Conservation (phyloP, 2,329 filamentous ascomycete genomes). For the Amylocarpus encephaloides region DNA sequence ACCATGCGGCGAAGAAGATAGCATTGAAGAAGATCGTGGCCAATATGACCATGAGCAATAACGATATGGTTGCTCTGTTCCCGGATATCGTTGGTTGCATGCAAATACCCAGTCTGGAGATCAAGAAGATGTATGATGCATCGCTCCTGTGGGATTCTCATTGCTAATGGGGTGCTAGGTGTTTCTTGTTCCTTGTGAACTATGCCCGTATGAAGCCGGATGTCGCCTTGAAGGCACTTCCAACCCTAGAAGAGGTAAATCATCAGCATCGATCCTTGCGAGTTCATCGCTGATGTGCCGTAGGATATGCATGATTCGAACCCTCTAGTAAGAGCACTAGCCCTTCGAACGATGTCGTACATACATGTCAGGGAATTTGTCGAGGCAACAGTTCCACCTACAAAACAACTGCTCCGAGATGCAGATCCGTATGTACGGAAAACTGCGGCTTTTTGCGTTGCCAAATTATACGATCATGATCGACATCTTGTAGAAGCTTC, state of each 20-base stretch:
- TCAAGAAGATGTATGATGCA: conserved; percentile 89
- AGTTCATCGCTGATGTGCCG: conserved; percentile 1
- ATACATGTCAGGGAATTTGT: conserved; percentile 96
- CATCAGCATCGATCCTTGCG: neutral
- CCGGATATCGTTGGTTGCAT: conserved; percentile 94
- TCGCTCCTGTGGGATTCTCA: neutral
- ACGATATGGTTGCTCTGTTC: conserved; percentile 97
- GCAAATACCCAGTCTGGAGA: conserved; percentile 88
- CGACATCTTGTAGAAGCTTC: conserved; percentile 81
- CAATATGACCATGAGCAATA: conserved; percentile 99
- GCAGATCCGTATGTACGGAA: conserved; percentile 94
- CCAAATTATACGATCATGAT: conserved; percentile 97
- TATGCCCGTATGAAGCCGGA: conserved; percentile 94
- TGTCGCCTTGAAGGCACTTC: conserved; percentile 85
- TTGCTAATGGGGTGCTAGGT: conserved; percentile 52
- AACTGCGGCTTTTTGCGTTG: conserved; percentile 91
- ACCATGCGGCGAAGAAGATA: conserved; percentile 90
- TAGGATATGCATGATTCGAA: conserved; percentile 93
- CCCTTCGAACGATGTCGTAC: conserved; percentile 93
- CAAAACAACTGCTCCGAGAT: conserved; percentile 79
- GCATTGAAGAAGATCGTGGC: conserved; percentile 98
- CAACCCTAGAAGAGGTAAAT: conserved; percentile 71
- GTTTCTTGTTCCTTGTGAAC: conserved; percentile 95
- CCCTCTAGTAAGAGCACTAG: conserved; percentile 84
- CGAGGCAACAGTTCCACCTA: conserved; percentile 76